Evolutionary conservation across 345 rosid species (phyloP).

Genomic region (Euclidium syriacum): DNA sequence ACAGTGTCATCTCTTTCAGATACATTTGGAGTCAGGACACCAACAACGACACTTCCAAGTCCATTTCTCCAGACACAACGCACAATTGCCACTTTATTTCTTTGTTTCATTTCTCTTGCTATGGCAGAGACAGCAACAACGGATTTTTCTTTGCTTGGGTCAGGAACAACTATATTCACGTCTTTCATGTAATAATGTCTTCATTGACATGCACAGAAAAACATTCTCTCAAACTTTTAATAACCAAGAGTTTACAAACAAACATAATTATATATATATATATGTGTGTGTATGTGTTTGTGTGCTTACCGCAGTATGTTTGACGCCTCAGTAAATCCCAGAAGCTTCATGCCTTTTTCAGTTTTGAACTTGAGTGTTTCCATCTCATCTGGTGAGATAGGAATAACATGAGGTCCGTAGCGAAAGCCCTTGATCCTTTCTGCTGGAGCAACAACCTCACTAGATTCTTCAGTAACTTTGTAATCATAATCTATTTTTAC

Average conservation of each 20-base stretch:
- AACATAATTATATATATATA: background rate
- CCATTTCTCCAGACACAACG: constrained; percentile 98
- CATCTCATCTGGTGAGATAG: constrained; percentile 68
- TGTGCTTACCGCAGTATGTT: constrained; percentile 53
- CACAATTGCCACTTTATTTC: constrained; percentile 68
- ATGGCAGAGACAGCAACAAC: constrained; percentile 69
- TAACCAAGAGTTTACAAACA: background rate
- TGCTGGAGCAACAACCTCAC: constrained; percentile 69
- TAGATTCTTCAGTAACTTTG: constrained; percentile 48
- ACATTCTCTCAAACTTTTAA: constrained; percentile 9
- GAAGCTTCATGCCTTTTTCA: constrained; percentile 84
- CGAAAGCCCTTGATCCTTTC: constrained; percentile 92
- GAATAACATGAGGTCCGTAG: constrained; percentile 95
- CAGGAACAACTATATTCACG: constrained; percentile 71
- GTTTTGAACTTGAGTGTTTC: constrained; percentile 81
- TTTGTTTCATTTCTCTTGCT: constrained; percentile 83
- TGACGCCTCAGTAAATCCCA: constrained; percentile 79
- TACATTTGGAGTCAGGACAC: constrained; percentile 72
- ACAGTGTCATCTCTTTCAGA: constrained; percentile 62
- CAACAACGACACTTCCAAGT: constrained; percentile 66
- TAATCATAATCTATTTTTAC: constrained; percentile 83
- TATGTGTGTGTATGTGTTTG: too few species aligned
- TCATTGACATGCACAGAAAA: constrained; percentile 25
- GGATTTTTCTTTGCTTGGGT: constrained; percentile 65
- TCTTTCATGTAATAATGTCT: constrained; percentile 97